Conservation (phyloP, 139 green algal species). For the Chlamydomonas applanata region DNA sequence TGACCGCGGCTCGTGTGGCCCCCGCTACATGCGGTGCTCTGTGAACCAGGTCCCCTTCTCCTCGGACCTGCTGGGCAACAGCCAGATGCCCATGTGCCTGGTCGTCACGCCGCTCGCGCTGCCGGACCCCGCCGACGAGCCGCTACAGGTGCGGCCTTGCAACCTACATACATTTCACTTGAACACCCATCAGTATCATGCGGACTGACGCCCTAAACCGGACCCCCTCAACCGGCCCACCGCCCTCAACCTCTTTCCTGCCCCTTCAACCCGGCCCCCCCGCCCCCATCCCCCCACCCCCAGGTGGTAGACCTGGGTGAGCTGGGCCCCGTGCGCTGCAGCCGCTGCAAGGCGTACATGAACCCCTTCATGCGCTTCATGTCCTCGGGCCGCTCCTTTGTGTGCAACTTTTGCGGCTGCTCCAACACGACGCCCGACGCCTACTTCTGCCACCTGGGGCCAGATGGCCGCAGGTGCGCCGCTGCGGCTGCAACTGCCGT, state of each 20-base stretch:
- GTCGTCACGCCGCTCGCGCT: slow-evolving; percentile 83
- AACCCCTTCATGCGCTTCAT: slow-evolving; percentile 82
- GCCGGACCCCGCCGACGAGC: slow-evolving; percentile 68
- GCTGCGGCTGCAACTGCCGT: too few species aligned
- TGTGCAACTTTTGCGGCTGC: slow-evolving; percentile 79
- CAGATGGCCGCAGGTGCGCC: slow-evolving; percentile 52
- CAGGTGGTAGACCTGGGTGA: slow-evolving; percentile 71
- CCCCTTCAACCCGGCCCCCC: not conserved
- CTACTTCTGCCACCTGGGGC: slow-evolving; percentile 74
- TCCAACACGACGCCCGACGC: slow-evolving; percentile 60
- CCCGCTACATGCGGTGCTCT: slow-evolving; percentile 77
- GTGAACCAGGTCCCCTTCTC: slow-evolving; percentile 78
- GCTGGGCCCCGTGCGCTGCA: slow-evolving; percentile 76
- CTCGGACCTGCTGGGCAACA: slow-evolving; percentile 70
- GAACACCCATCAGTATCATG: not conserved
- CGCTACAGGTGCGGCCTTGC: slow-evolving; percentile 66
- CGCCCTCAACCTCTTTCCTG: not conserved
- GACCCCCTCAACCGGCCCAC: not conserved
- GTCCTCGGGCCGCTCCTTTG: slow-evolving; percentile 60
- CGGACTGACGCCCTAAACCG: not conserved
- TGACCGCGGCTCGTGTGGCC: slow-evolving; percentile 77
- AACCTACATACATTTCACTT: too few species aligned
- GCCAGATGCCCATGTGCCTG: slow-evolving; percentile 79
- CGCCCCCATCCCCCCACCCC: not conserved
- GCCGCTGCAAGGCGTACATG: slow-evolving; percentile 87